Evolutionary conservation across 176 grass and related monocot genomes (phyloP).

Genomic region (Tillandsia fasciculata): DNA sequence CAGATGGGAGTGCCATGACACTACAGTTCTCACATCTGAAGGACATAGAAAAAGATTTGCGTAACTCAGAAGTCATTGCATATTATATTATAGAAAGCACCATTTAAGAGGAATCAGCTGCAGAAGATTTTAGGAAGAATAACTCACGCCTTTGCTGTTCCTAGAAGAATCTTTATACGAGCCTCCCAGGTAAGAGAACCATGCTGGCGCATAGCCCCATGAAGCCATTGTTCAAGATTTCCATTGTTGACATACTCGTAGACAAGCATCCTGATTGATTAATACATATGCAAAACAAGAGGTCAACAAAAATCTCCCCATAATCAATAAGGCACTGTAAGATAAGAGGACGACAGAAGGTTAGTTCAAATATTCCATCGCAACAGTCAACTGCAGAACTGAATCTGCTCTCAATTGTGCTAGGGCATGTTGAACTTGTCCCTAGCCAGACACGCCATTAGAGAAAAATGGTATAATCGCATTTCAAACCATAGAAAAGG

Average conservation of each 20-base stretch:
- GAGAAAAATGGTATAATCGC: not conserved
- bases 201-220: slow-evolving; percentile 65
- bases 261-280: slow-evolving; percentile 59
- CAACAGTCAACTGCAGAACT: too few relatives aligned
- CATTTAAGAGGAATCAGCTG: not conserved
- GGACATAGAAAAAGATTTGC: too few relatives aligned
- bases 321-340: too few relatives aligned
- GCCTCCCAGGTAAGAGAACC: slow-evolving; percentile 74
- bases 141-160: slow-evolving; percentile 83
- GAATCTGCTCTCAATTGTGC: too few relatives aligned
- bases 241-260: slow-evolving; percentile 84
- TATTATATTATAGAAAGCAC: too few relatives aligned
- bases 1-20: too few relatives aligned
- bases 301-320: not conserved
- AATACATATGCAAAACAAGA: slow-evolving; percentile 12
- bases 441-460: too few relatives aligned
- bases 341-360: too few relatives aligned
- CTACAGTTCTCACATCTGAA: too few relatives aligned
- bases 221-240: slow-evolving; percentile 87
- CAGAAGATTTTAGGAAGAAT: slow-evolving; percentile 3
- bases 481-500: not conserved
- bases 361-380: too few relatives aligned
- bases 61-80: too few relatives aligned
- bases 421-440: too few relatives aligned
- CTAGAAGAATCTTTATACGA: slow-evolving; percentile 71